Percentiles rank a stretch among this genome's conserved stretches.
Evolutionary conservation across 805 yeast species (phyloP).

Genomic region (Saccharomycopsis capsularis): DNA sequence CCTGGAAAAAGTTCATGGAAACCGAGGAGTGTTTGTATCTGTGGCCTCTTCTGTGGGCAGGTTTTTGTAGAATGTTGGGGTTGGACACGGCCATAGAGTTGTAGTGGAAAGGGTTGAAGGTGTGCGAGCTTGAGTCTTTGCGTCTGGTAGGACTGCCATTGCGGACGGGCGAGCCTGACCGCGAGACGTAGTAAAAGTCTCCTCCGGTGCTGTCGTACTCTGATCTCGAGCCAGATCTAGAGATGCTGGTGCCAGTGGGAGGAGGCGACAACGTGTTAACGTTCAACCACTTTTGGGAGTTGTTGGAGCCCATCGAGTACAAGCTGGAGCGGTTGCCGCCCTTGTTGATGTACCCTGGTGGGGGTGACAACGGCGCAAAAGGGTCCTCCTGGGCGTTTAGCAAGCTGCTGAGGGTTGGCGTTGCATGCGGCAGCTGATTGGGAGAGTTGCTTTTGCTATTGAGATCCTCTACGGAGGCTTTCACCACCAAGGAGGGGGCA

Average conservation of each 20-base stretch:
- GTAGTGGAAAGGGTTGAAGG: slow-evolving; percentile 15
- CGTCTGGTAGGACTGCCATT: slow-evolving; percentile 12
- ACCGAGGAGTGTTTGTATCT: slow-evolving; percentile 94
- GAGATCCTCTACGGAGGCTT: slow-evolving; percentile 12
- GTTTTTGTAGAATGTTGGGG: slow-evolving; percentile 31
- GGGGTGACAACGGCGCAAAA: slow-evolving; percentile 19
- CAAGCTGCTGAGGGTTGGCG: slow-evolving; percentile 6
- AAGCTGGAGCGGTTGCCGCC: slow-evolving; percentile 22
- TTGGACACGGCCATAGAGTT: slow-evolving; percentile 18
- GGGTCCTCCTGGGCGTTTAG: slow-evolving; percentile 24
- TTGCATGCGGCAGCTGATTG: not conserved
- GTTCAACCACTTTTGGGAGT: slow-evolving; percentile 2
- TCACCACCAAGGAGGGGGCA: slow-evolving; percentile 15
- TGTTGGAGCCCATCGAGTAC: slow-evolving; percentile 7
- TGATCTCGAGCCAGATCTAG: slow-evolving; percentile 12
- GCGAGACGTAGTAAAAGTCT: slow-evolving; percentile 1
- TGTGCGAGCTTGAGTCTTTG: slow-evolving; percentile 9
- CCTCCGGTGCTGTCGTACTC: slow-evolving; percentile 1
- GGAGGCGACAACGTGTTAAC: slow-evolving; percentile 6
- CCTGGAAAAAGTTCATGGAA: slow-evolving; percentile 91
- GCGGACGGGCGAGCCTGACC: slow-evolving; percentile 21
- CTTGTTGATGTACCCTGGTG: not conserved
- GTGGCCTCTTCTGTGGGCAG: slow-evolving; percentile 86
- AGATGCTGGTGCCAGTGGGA: slow-evolving; percentile 3
- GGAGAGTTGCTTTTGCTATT: not conserved